Evolutionary conservation across 495 filamentous ascomycete genomes (phyloP), one percentile per base, ranked within the genome.

Genomic region (Aspergillus biplanus): DNA sequence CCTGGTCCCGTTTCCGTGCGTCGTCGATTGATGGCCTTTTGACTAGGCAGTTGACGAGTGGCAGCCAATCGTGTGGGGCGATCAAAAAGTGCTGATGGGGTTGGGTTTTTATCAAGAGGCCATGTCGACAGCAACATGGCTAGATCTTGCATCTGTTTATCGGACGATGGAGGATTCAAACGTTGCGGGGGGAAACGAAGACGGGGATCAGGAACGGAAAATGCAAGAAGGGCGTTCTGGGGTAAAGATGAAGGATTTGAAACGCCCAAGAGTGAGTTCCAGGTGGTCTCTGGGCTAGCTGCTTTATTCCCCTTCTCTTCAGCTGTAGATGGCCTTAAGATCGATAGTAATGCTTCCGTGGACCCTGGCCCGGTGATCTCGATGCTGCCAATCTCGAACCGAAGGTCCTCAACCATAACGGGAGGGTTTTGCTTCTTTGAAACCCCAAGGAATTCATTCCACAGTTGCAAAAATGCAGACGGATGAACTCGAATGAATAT

Each of bases 321-420:
- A 13, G 34, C 64, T 59, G 50, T 61, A 64, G 85, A 33, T 21
- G 93, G 89, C 53, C 84, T 82, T 55, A 99, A 82, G 16, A 89
- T 79, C 7, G 88, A 84, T 27, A 93, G 78, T 3, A 99, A 77
- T 4, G 92, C 83, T 73, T 97, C 92, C 4, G 90, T 93, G 7
- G 92, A 90, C 3, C 83, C 90, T 1, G 95, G 92, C 0, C 95
- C 95, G 0, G 85, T 89, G 58, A 97, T 78, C 64, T 97, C 90
- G 55, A 98, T 94, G 70, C 92, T 97, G 49, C 95, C 95, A 72
- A 99, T 89, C 67, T 98, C 93, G 69, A 92, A 98, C 3, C 95
- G 86, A 13, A 99, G 73, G 70, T 99, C 95, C 70, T 97, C 92
- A n/a, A 97, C 71, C 59, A 86, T 87, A 21, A 94, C 86, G 9